These are phyloP conservation scores for Ophiocordyceps unilateralis DNA, from an alignment of 2,329 filamentous ascomycete species.

Conservation along the genomic window DNA sequence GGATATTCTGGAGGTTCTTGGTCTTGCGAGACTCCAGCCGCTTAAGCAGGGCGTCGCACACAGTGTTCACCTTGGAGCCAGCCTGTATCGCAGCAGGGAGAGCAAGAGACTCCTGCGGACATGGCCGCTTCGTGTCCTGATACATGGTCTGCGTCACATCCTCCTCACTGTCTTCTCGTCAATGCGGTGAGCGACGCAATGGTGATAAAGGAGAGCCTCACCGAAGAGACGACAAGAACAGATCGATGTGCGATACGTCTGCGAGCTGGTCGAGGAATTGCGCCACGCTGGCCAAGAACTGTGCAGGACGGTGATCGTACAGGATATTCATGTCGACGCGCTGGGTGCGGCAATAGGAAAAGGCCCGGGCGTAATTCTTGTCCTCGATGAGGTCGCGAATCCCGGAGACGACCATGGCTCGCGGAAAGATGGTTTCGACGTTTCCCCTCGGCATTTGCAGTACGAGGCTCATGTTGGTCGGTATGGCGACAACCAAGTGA, in stretches of 20 bases:
- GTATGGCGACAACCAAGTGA: slow-evolving; percentile 73
- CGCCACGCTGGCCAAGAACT: slow-evolving; percentile 62
- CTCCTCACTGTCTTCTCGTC: slow-evolving; percentile 43
- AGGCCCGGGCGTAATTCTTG: slow-evolving; percentile 70
- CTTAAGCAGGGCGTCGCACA: slow-evolving; percentile 71
- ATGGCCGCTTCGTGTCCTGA: slow-evolving; percentile 53
- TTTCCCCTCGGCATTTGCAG: slow-evolving; percentile 95
- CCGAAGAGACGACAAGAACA: slow-evolving; percentile 78
- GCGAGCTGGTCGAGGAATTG: slow-evolving; percentile 73
- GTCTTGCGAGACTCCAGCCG: slow-evolving; percentile 43
- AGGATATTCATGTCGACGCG: slow-evolving; percentile 96
- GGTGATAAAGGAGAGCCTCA: slow-evolving; percentile 18
- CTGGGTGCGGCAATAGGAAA: slow-evolving; percentile 76
- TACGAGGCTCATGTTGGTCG: slow-evolving; percentile 68
- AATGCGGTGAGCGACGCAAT: slow-evolving; percentile 10
- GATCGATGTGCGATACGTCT: slow-evolving; percentile 66
- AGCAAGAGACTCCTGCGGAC: slow-evolving; percentile 1
- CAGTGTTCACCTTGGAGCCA: slow-evolving; percentile 57
- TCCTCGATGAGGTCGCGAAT: slow-evolving; percentile 67
- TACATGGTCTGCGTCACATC: slow-evolving; percentile 92
- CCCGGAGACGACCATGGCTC: slow-evolving; percentile 80
- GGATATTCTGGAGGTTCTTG: slow-evolving; percentile 70
- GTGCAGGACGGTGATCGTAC: slow-evolving; percentile 76
- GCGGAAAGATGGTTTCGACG: slow-evolving; percentile 82
- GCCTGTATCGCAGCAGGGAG: no score